Conservation (phyloP, 1,284 basidiomycete species). For the Papiliotrema flavescens region DNA sequence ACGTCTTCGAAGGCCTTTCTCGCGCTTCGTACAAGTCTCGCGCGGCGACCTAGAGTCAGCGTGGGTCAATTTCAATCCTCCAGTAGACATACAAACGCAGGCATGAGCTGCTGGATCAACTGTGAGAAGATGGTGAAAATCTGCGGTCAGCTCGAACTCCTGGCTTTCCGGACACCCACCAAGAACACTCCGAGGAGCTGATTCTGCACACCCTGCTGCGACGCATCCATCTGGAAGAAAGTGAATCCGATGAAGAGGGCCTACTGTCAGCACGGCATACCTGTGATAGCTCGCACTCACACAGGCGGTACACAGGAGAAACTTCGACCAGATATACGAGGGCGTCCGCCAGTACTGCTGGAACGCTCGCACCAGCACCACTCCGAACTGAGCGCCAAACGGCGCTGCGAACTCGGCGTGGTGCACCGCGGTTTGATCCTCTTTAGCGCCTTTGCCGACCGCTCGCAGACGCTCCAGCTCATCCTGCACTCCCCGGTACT, state of each 20-base stretch:
- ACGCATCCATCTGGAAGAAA: slow-evolving; percentile 64
- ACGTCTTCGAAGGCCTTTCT: slow-evolving; percentile 71
- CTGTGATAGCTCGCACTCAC: no score
- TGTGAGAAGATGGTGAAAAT: slow-evolving; percentile 49
- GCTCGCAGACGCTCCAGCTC: slow-evolving; percentile 50
- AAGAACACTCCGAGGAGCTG: slow-evolving; percentile 64
- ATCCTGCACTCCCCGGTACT: slow-evolving; percentile 45
- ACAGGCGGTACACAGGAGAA: slow-evolving; percentile 52
- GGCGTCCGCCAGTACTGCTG: slow-evolving; percentile 62
- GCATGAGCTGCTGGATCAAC: slow-evolving; percentile 50
- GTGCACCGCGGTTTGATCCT: slow-evolving; percentile 32
- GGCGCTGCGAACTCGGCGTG: slow-evolving; percentile 57
- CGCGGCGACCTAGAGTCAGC: no score
- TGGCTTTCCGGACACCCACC: slow-evolving; percentile 26
- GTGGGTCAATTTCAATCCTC: no score
- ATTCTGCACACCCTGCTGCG: slow-evolving; percentile 71
- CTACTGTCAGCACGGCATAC: no score
- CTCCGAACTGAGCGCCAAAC: slow-evolving; percentile 55
- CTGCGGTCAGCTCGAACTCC: slow-evolving; percentile 32
- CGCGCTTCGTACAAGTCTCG: slow-evolving; percentile 65
- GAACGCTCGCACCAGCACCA: slow-evolving; percentile 57
- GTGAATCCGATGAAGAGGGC: slow-evolving; percentile 54
- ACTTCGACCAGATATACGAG: slow-evolving; percentile 71
- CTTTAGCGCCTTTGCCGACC: slow-evolving; percentile 19
- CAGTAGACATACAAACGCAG: no score